phyloP scores from a whole-genome alignment of 371 early-diverging fungal genomes.

The Capniomyces stellatus region DNA sequence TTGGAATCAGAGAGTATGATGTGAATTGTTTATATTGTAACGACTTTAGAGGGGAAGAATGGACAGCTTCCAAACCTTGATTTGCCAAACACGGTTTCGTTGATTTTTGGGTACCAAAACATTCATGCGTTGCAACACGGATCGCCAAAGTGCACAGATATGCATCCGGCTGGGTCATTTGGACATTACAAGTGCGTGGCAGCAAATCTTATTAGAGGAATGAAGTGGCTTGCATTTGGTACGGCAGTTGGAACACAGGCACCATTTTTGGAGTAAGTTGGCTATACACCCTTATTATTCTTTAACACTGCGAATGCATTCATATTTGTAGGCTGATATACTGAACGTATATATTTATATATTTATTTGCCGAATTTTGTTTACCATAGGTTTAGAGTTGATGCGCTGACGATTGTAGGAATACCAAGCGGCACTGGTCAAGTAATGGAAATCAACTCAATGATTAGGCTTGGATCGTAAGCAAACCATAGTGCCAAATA shows the following conservation, averaged over 20 bases:
- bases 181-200: conserved; percentile 11
- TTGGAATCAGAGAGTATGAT: neutral
- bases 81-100: conserved; percentile 54
- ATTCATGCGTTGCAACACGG: conserved; percentile 24
- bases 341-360: neutral
- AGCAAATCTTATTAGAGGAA: conserved; percentile 14
- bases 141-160: conserved; percentile 4
- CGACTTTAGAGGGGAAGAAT: conserved; percentile 58
- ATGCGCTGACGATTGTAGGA: conserved; percentile 60
- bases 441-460: neutral
- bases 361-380: conserved; percentile 1
- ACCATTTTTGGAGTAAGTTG: conserved; percentile 20
- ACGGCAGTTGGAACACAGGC: conserved; percentile 21
- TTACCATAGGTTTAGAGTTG: conserved; percentile 50
- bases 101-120: conserved; percentile 30
- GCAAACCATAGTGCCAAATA: neutral
- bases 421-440: neutral
- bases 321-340: neutral
- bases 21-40: neutral
- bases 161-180: neutral
- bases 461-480: conserved; percentile 1
- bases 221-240: conserved; percentile 19
- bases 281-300: too few relatives aligned
- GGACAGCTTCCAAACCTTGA: conserved; percentile 90
- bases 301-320: neutral